A percentile compares a stretch with the other conserved stretches of the same genome.
Evolutionary conservation across 1,139 yeast species (phyloP).

Genomic region (Pichia sp.): DNA sequence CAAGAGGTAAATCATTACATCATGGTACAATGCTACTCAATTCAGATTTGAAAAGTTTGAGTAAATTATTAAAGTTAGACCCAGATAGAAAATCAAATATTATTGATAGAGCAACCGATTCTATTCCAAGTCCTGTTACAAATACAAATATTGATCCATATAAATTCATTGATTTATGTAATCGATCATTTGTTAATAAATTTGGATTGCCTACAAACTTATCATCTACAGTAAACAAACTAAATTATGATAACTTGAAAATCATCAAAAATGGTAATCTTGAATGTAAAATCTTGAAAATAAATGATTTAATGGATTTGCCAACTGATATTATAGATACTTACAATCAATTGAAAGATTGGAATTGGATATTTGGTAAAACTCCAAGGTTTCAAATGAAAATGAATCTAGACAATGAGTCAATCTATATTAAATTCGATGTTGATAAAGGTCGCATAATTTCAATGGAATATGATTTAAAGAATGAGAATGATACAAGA

Average conservation of each 20-base stretch:
- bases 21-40: conserved; percentile 92
- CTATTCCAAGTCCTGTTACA: conserved; percentile 71
- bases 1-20: conserved; percentile 80
- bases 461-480: conserved; percentile 14
- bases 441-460: conserved; percentile 21
- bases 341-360: conserved; percentile 41
- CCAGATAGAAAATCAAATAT: conserved; percentile 26
- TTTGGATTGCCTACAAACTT: conserved; percentile 30
- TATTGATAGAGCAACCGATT: conserved; percentile 59
- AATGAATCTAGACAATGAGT: conserved; percentile 12
- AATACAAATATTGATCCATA: conserved; percentile 48
- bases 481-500: conserved; percentile 5
- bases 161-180: conserved; percentile 43
- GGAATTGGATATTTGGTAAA: conserved; percentile 70
- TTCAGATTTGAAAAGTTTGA: conserved; percentile 53
- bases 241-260: conserved; percentile 13
- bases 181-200: conserved; percentile 37
- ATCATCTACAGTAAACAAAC: background rate
- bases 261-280: conserved; percentile 7
- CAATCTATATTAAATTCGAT: conserved; percentile 13
- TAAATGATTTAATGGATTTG: conserved; percentile 30
- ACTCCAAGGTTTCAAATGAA: conserved; percentile 43
- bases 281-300: conserved; percentile 17
- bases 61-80: conserved; percentile 43
- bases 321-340: conserved; percentile 41